Evolutionary conservation across 345 rosid species (phyloP), one percentile per base, ranked within the genome.

Genomic region (Odontarrhena argentea): DNA sequence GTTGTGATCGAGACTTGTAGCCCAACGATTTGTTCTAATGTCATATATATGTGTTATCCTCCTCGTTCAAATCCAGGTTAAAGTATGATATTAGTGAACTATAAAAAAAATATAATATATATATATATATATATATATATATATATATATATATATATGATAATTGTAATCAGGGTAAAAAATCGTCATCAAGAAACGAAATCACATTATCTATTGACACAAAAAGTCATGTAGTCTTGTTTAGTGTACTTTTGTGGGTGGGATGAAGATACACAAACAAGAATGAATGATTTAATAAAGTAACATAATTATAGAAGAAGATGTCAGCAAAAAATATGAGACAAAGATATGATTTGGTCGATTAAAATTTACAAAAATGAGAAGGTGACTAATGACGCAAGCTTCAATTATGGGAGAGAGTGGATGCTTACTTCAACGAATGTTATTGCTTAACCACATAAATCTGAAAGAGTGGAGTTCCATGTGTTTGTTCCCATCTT

Each of bases 321-420:
- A 37, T 1, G 41, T 51, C 1, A 69, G 34, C 32, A 60, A 51
- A 60, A 60, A 69, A 51, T 30, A 11, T 30, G 65, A 60, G 53
- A 60, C 28, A 52, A 42, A 9, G 60, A 60, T 69, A 42, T 69
- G 74, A 60, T 69, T 60, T 58, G 73, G 47, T 35, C 26, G 9
- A 44, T 65, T 32, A 42, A 43, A 18, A 66, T 54, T 32, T 59
- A 52, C 6, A 69, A 59, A 18, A 60, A 60, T 59, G 18, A 60
- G 66, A n/a, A 58, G 51, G 67, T 69, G 74, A 69, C 22, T 60
- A 60, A 60, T 69, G 74, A 69, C 67, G 54, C 61, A 42, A 60
- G 67, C 45, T 52, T 60, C 67, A 60, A 69, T 68, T 57, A 69
- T 60, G 67, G 66, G 28, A 32, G 57, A 47, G 60, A 69, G 74